phyloP scores from a whole-genome alignment of 257 asterid genomes.

The Solanum ossicruentum region DNA sequence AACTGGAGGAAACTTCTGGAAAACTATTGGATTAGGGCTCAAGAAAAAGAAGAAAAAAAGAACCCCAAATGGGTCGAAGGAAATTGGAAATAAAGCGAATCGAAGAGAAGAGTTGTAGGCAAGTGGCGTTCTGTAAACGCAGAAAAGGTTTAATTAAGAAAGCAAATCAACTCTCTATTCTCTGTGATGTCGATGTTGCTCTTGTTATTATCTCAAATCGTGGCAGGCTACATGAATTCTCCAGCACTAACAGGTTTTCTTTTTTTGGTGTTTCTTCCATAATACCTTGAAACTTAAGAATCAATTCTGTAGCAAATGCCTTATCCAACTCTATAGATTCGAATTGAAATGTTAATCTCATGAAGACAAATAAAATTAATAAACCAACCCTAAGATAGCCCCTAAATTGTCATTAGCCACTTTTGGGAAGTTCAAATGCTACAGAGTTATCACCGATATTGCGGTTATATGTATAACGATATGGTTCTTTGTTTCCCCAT shows the following conservation, averaged over 20 bases:
- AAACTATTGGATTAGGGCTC: not conserved
- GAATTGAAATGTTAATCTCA: no score
- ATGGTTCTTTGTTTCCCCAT: no score
- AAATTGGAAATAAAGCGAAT: not conserved
- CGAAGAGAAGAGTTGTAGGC: not conserved
- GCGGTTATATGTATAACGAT: no score
- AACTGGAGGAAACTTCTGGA: not conserved
- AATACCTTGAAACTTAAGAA: no score
- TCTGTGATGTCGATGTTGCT: not conserved
- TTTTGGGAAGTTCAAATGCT: not conserved
- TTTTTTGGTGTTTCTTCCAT: no score
- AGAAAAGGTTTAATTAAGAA: not conserved
- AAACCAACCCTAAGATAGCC: no score
- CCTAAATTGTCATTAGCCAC: not conserved
- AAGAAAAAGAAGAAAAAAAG: not conserved
- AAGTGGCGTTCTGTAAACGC: not conserved
- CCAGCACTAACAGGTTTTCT: not conserved
- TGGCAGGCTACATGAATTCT: not conserved
- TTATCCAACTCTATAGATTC: no score
- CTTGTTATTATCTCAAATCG: not conserved
- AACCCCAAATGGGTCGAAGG: not conserved
- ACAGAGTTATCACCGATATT: not conserved
- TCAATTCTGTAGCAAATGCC: no score
- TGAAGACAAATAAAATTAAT: no score
- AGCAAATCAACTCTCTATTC: not conserved